Percentiles rank a stretch among this genome's conserved stretches.
Conservation (phyloP, 1,284 basidiomycete species). For the Ganoderma resinaceum region DNA sequence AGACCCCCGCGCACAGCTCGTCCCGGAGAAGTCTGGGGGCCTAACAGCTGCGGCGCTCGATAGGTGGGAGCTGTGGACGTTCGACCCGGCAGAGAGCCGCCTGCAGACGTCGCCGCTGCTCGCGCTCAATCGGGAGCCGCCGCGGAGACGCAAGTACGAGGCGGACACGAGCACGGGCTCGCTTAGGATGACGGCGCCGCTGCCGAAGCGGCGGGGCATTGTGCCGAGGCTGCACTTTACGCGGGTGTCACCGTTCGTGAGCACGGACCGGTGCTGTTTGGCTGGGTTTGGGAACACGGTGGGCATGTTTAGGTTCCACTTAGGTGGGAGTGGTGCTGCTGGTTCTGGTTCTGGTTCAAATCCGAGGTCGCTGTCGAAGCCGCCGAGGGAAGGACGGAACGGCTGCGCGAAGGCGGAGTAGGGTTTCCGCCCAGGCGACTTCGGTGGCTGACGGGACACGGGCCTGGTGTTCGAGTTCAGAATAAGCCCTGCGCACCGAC, state of each 20-base stretch:
- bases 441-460: background rate
- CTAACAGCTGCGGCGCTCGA: conserved; percentile 70
- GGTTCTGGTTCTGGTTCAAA: background rate
- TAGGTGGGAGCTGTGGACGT: conserved; percentile 83
- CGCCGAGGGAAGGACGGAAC: conserved; percentile 23
- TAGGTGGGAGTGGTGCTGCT: background rate
- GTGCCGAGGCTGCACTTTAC: conserved; percentile 78
- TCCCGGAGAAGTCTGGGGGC: conserved; percentile 45
- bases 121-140: conserved; percentile 44
- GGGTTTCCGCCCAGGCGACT: background rate
- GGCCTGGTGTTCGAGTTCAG: background rate
- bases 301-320: conserved; percentile 57
- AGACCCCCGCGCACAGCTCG: conserved; percentile 26
- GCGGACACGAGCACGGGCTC: conserved; percentile 29
- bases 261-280: conserved; percentile 56
- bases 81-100: conserved; percentile 59
- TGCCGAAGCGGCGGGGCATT: conserved; percentile 25
- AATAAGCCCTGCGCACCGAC: background rate
- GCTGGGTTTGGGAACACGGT: conserved; percentile 85
- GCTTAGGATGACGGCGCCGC: conserved; percentile 14
- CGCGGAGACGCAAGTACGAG: conserved; percentile 20
- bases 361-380: conserved; percentile 14
- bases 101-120: conserved; percentile 60
- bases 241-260: conserved; percentile 68
- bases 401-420: conserved; percentile 22